Evolutionary conservation across 1,139 yeast species (phyloP), one percentile per base, ranked within the genome.

Genomic region (Dujonia santamariae): DNA sequence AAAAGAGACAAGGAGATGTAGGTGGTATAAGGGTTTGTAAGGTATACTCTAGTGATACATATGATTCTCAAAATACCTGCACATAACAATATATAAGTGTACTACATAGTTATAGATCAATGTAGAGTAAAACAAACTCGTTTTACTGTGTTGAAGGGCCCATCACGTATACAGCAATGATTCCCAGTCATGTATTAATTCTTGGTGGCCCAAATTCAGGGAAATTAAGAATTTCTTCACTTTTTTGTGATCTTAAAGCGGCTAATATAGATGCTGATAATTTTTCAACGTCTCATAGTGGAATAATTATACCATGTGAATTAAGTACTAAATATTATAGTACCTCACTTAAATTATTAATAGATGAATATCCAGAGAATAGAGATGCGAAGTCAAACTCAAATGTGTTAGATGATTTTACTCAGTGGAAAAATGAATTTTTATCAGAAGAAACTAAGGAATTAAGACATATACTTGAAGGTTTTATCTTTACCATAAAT

Each of bases 131-230:
- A n/a, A n/a, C n/a, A n/a, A n/a, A n/a, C n/a, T n/a, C n/a, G n/a
- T n/a, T n/a, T n/a, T n/a, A n/a, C n/a, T n/a, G n/a, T n/a, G n/a
- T n/a, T n/a, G n/a, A n/a, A n/a, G n/a, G n/a, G n/a, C n/a, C n/a
- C n/a, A n/a, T n/a, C n/a, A n/a, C n/a, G n/a, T n/a, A n/a, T n/a
- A n/a, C 31, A 16, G 11, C 28, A 6, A 28, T 28, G 32, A 7
- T 33, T 16, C 32, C 36, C 7, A 33, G 28, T 24, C 63, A 67
- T 39, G 56, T 69, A 3, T 47, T 69, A 35, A 43, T 69, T 4
- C 35, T 69, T 17, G 75, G 75, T 3, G 49, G 63, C 1, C 70
- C 73, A 1, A 37, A 46, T 20, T 50, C 61, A 3, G 73, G 74
- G 1, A 67, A 68, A 40, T 32, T 66, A 18, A 43, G 63, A 20